Percentiles rank a stretch among this genome's conserved stretches.
Evolutionary conservation across 2,329 filamentous ascomycete species (phyloP).

Genomic region (Gliomastix tumulicola): DNA sequence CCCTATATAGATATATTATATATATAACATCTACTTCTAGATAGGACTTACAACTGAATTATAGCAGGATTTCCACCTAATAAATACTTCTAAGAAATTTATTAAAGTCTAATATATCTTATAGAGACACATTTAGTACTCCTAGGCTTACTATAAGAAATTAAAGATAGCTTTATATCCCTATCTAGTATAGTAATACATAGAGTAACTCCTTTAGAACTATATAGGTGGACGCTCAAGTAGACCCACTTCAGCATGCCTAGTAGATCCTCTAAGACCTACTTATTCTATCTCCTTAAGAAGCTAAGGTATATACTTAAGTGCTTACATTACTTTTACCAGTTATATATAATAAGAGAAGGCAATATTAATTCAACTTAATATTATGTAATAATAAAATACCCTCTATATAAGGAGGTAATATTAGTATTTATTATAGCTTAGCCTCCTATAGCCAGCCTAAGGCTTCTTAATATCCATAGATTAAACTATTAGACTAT

Average conservation of each 20-base stretch:
- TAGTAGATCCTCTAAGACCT: background rate
- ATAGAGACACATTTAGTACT: background rate
- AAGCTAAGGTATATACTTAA: background rate
- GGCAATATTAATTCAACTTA: background rate
- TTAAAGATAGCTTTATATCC: background rate
- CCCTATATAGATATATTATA: too few species aligned
- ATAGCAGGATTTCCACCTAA: too few species aligned
- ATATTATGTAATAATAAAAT: background rate
- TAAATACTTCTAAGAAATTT: too few species aligned
- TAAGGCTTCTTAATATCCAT: background rate
- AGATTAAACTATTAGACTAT: background rate
- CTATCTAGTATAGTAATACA: background rate
- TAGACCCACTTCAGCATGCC: background rate
- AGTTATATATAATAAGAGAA: background rate
- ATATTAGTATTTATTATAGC: background rate
- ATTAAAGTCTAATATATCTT: too few species aligned
- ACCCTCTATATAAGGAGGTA: too few species aligned
- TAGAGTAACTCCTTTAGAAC: background rate
- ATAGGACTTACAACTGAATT: too few species aligned
- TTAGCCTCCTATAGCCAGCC: background rate
- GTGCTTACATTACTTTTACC: background rate
- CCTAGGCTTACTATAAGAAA: background rate
- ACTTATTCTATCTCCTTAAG: background rate
- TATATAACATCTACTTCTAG: too few species aligned
- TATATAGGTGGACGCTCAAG: too few species aligned